Evolutionary conservation across 2,329 filamentous ascomycete genomes (phyloP), one percentile per base, ranked within the genome.

Genomic region (Fusarium chlamydosporum): DNA sequence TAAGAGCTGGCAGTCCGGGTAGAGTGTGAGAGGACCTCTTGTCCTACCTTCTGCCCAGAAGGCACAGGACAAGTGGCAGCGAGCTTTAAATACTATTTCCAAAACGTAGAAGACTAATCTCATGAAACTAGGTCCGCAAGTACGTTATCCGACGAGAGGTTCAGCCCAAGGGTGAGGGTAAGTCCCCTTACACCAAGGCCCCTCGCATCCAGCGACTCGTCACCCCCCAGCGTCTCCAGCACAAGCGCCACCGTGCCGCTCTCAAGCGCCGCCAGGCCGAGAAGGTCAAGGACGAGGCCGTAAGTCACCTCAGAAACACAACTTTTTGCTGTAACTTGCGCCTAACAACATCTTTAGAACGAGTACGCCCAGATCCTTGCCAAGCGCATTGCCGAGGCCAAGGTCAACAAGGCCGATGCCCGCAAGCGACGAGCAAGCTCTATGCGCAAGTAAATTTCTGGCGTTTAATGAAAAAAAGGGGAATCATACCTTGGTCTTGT

Each of bases 161-260:
- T 80, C 90, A 94, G 87, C 92, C 93, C 82, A 97, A 97, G 92
- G 92, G 91, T 81, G 96, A 98, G 89, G 95, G 94, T 86, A 96
- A 96, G 88, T 92, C 93, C 87, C 86, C 94, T 79, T 98, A 98
- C 91, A 97, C 95, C 92, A 99, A 99, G 93, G 96, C 96, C 79
- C 96, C 96, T 84, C 96, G 95, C 90, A 99, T 99, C 87, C 96
- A 99, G 91, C 93, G 96, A 83, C 93, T 99, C 79, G 94, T 99
- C 79, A 99, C 96, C 81, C 96, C 96, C 83, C 96, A 98, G 88
- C 96, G 96, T 84, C 94, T 99, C 82, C 96, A 99, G 90, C 96
- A 97, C 92, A 99, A 98, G 93, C 94, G 96, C 81, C 96, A 98
- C 89, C 90, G 94, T 78, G 87, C 96, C 80, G 95, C 96, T 80